A percentile compares a stretch with the other conserved stretches of the same genome.
Evolutionary conservation across 768 basidiomycete genomes (phyloP).

Genomic region (Boletus rufocinnamomeus): DNA sequence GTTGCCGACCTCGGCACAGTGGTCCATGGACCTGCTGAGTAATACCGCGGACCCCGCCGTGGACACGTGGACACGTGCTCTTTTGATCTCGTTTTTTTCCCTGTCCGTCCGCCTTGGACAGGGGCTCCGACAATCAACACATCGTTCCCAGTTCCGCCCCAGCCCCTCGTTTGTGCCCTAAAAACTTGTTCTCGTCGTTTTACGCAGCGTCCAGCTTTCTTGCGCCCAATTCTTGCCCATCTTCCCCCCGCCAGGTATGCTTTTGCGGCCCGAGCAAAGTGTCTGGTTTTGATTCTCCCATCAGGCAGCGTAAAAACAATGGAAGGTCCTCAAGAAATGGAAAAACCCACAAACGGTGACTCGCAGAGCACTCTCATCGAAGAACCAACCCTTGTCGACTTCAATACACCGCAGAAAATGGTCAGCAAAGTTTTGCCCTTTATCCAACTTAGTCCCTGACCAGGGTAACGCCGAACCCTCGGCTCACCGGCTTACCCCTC

Average conservation of each 20-base stretch:
- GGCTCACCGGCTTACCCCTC: constrained; percentile 23
- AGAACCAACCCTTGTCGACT: constrained; percentile 32
- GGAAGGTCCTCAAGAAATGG: constrained; percentile 25
- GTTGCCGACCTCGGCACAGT: constrained; percentile 16
- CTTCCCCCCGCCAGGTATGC: constrained; percentile 18
- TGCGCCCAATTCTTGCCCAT: neutral
- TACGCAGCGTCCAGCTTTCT: constrained; percentile 5
- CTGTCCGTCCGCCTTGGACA: constrained; percentile 38
- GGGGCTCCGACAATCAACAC: constrained; percentile 41
- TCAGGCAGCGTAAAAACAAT: constrained; percentile 36
- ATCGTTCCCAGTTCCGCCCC: constrained; percentile 23
- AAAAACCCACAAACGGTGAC: constrained; percentile 22
- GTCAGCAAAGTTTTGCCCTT: constrained; percentile 32
- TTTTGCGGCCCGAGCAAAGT: neutral
- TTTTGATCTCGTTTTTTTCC: constrained; percentile 40
- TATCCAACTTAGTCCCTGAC: constrained; percentile 33
- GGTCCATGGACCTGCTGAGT: constrained; percentile 34
- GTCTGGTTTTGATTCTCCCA: constrained; percentile 30
- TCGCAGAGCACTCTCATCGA: constrained; percentile 7
- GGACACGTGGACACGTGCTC: constrained; percentile 32
- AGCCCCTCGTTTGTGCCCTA: constrained; percentile 13
- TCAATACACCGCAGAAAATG: constrained; percentile 30
- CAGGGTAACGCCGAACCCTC: constrained; percentile 31
- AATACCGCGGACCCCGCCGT: constrained; percentile 14
- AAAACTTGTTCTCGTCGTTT: constrained; percentile 21